Evolutionary conservation across 139 green algal species (phyloP), one percentile per base, ranked within the genome.

Genomic region (Picocystis salinarum): DNA sequence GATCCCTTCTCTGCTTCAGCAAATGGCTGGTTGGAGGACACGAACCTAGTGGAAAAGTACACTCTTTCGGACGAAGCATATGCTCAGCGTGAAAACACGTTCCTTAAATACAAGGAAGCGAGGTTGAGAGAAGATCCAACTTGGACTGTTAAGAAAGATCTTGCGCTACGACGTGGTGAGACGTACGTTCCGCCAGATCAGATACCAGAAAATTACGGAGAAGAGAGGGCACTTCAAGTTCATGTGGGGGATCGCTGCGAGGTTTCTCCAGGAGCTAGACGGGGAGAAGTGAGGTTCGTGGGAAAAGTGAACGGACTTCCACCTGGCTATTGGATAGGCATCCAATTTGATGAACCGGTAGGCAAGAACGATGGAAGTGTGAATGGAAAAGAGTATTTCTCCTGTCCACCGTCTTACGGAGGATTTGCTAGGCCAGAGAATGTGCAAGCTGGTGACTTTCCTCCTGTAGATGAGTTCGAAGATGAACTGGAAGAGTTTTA

Each of bases 1-100:
- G 81, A 99, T 56, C 79, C 80, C 2, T 57, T 42, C 12, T 95
- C 83, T 0, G 34, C 77, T 3, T 80, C 70, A 11, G 73, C 73
- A 19, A 58, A 75, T 36, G 84, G 85, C 6, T 93, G 86, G 83
- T 70, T 99, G 50, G 89, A 99, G 54, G 89, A 99, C 62, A 71
- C 70, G 0, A 75, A 52, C 31, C 78, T 93, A 46, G 85, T 98
- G 28, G 52, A 90, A 26, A 99, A 99, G 71, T 99, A 95, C 42
- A 64, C 66, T 2, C 95, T 99, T 62, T 83, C 70, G 23, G 89
- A 98, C 25, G 80, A 90, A 40, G 84, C 75, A 7, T 99, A 99
- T 46, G 50, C 69, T 28, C 58, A 64, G 39, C 55, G 82, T 9
- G 84, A 94, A 34, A 83, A 89, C 40, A 91, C 84, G 2, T 94